A percentile compares a stretch with the other conserved stretches of the same genome.
Conservation (phyloP, 73 alveolate species). For the Paraurostyla sp. region DNA sequence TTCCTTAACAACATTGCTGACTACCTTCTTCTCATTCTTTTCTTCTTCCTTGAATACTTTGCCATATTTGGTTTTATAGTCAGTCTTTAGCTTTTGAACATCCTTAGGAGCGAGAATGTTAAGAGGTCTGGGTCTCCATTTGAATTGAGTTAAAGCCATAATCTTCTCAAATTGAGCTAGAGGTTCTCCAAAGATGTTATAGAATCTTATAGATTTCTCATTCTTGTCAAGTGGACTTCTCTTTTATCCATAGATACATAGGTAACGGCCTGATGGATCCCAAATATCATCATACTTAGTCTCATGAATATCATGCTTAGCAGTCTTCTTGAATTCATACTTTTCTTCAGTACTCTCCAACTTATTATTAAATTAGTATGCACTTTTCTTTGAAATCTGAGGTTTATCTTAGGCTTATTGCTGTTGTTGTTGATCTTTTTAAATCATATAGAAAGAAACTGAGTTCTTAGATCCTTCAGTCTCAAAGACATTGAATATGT, state of each 20-base stretch:
- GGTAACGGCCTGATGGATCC: slow-evolving; percentile 73
- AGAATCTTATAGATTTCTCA: slow-evolving; percentile 30
- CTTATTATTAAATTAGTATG: slow-evolving; percentile 14
- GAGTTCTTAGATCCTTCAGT: background rate
- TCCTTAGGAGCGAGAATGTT: slow-evolving; percentile 1
- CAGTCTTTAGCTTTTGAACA: slow-evolving; percentile 35
- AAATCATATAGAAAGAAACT: slow-evolving; percentile 51
- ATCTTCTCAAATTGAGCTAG: slow-evolving; percentile 1
- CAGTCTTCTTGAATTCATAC: slow-evolving; percentile 64
- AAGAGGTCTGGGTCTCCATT: slow-evolving; percentile 69
- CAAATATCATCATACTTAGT: slow-evolving; percentile 43
- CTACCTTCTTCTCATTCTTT: slow-evolving; percentile 29
- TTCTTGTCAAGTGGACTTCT: slow-evolving; percentile 21
- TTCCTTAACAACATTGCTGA: slow-evolving; percentile 27
- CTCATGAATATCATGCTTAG: slow-evolving; percentile 43
- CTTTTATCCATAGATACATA: slow-evolving; percentile 33
- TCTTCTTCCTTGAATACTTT: slow-evolving; percentile 63
- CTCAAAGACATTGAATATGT: slow-evolving; percentile 30
- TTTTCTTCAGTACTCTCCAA: slow-evolving; percentile 32
- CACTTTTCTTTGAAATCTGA: background rate
- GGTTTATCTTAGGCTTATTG: background rate
- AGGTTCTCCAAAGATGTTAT: slow-evolving; percentile 61
- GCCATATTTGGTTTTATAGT: slow-evolving; percentile 30
- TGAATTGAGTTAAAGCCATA: background rate
- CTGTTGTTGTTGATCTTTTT: slow-evolving; percentile 9